Evolutionary conservation across 2,329 filamentous ascomycete species (phyloP).

Genomic region (Endoconidiophora laricicola): DNA sequence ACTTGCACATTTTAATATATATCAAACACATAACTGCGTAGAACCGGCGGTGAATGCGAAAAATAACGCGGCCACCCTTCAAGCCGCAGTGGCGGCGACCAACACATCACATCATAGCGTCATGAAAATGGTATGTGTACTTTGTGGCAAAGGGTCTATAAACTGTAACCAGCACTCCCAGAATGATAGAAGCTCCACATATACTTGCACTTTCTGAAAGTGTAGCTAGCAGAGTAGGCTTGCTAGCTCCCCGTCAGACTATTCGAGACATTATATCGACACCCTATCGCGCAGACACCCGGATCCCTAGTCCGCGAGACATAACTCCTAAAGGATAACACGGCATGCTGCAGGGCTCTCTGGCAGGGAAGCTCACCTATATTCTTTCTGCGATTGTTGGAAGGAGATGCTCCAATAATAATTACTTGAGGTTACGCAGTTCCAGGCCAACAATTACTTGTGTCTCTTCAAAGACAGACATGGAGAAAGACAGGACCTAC

Average conservation of each 20-base stretch:
- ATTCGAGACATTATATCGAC: neutral
- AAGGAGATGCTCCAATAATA: too few species aligned
- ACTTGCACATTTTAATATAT: too few species aligned
- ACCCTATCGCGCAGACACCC: neutral
- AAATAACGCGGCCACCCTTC: neutral
- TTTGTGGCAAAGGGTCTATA: neutral
- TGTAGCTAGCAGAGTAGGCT: too few species aligned
- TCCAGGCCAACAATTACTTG: too few species aligned
- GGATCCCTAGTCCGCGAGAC: slow-evolving; percentile 3
- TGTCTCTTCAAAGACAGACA: too few species aligned
- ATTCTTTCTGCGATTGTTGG: too few species aligned
- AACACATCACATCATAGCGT: neutral
- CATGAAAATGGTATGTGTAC: neutral
- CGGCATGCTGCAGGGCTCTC: neutral
- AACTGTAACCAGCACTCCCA: neutral
- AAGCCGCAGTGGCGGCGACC: neutral
- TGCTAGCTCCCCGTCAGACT: neutral
- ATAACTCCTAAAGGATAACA: neutral
- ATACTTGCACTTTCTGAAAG: too few species aligned
- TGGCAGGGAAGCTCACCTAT: neutral
- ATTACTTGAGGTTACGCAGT: too few species aligned
- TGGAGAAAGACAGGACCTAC: too few species aligned
- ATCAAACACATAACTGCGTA: neutral
- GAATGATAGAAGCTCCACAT: too few species aligned
- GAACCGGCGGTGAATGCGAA: neutral